phyloP scores from a whole-genome alignment of 495 filamentous ascomycete species.

The Xylaria castorea region DNA sequence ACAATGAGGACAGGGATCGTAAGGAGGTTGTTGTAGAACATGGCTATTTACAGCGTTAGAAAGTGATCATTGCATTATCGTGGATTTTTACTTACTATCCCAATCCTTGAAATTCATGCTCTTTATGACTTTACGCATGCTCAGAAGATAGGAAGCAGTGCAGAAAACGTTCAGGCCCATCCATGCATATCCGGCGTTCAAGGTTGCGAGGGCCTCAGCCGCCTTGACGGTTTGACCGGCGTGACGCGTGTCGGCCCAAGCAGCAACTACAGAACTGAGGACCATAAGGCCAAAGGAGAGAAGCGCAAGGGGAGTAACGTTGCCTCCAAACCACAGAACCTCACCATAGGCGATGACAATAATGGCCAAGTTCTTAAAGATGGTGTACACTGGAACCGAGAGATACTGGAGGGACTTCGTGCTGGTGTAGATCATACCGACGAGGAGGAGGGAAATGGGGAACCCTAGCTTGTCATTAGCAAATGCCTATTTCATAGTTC shows the following conservation, averaged over 20 bases:
- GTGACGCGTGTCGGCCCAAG: conserved; percentile 97
- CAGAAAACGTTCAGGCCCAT: conserved; percentile 98
- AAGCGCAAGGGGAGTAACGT: conserved; percentile 83
- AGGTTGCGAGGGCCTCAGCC: conserved; percentile 77
- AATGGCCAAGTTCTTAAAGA: conserved; percentile 99
- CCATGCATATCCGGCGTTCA: conserved; percentile 97
- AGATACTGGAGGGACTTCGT: conserved; percentile 97
- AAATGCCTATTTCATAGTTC: neutral
- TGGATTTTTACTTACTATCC: conserved; percentile 75
- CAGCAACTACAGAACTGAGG: conserved; percentile 89
- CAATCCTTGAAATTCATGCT: conserved; percentile 99
- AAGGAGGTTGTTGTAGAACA: conserved; percentile 99
- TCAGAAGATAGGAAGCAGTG: conserved; percentile 85
- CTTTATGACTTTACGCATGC: conserved; percentile 99
- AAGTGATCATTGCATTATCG: neutral
- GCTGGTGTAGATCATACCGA: conserved; percentile 99
- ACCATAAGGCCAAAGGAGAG: conserved; percentile 99
- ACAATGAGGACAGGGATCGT: conserved; percentile 91
- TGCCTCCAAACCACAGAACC: conserved; percentile 98
- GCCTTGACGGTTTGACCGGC: conserved; percentile 70
- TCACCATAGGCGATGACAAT: conserved; percentile 99
- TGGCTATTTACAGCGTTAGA: conserved; percentile 66
- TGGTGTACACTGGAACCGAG: conserved; percentile 98
- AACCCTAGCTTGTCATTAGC: conserved; percentile 70
- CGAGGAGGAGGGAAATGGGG: conserved; percentile 92